phyloP scores from a whole-genome alignment of 2,329 filamentous ascomycete species.

The Niveomyces coronatus region DNA sequence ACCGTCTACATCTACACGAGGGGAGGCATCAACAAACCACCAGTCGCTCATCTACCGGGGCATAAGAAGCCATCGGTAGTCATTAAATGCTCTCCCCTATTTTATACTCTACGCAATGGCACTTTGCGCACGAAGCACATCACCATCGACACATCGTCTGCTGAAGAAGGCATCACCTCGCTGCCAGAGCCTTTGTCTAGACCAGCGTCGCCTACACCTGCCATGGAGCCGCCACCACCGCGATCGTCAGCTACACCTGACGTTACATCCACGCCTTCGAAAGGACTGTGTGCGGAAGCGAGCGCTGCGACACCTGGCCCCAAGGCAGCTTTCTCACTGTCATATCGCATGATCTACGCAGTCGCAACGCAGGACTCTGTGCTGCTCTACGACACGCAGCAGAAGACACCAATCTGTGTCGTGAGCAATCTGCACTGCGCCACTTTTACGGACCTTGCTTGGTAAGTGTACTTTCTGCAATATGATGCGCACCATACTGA shows the following conservation, averaged over 20 bases:
- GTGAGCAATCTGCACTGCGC: conserved; percentile 97
- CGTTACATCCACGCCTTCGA: conserved; percentile 40
- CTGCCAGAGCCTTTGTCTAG: conserved; percentile 73
- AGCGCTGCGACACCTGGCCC: conserved; percentile 45
- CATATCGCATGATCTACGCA: conserved; percentile 91
- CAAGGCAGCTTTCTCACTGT: conserved; percentile 67
- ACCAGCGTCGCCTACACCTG: conserved; percentile 44
- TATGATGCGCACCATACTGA: conserved; percentile 16
- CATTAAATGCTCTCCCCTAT: conserved; percentile 83
- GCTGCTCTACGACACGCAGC: conserved; percentile 91
- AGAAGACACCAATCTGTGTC: conserved; percentile 83
- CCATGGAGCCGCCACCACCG: conserved; percentile 76
- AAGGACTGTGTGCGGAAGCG: conserved; percentile 32
- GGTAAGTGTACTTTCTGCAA: conserved; percentile 46
- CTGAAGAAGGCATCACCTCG: conserved; percentile 72
- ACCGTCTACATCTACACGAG: conserved; percentile 98
- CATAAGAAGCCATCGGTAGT: conserved; percentile 98
- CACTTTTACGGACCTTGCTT: conserved; percentile 91
- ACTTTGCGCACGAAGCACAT: conserved; percentile 71
- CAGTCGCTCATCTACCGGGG: conserved; percentile 86
- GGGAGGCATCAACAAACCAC: conserved; percentile 92
- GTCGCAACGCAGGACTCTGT: conserved; percentile 96
- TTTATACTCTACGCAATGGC: conserved; percentile 68
- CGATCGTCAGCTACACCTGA: conserved; percentile 45
- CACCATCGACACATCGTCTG: conserved; percentile 85